Base-by-base conservation (phyloP, 257 asterid genomes). In the Solanum tacnaense region DNA sequence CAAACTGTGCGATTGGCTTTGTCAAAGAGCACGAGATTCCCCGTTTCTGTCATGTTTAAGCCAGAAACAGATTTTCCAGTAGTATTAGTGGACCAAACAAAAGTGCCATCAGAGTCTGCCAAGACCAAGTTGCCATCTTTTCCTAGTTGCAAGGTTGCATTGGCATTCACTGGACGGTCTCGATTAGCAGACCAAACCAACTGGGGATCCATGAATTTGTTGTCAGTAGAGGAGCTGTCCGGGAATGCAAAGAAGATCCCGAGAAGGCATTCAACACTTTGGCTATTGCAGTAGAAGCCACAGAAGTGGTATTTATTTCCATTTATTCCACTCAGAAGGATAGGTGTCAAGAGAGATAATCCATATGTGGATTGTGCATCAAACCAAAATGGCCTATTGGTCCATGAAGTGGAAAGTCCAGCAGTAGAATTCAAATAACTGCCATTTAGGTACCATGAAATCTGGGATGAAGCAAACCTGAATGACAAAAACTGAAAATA, bases 21-120 rank as follows among this genome's bases (percentile, higher is more conserved):
- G 4, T 88, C 84, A 46, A 38, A 73, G 7, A 90, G 65, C 34
- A 88, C 89, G 3, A 88, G 88, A 82, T 90, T 88, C 4, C 92
- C 92, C 5, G 0, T 86, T 3, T 41, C 79, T 35, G 79, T n/a
- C 9, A 88, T 5, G 7, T 36, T 82, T n/a, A 90, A 32, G 5
- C 92, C 90, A 0, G 46, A 62, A 29, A 90, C 89, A 31, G 88
- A 88, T 44, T 72, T 90, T 15, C 84, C 87, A 13, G 89, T 44
- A 7, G 88, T 86, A 65, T 84, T 83, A 56, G 89, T 86, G 38
- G 88, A 88, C 92, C 90, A 90, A 21, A 84, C 90, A 3, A 86
- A 0, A 34, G 86, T 41, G 20, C 90, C 92, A 31, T 88, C 83
- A 27, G 27, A 82, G 38, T 90, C 90, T 20, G 72, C 29, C 36